Conservation (phyloP, 345 rosid species). For the Eucalyptus sp. region DNA sequence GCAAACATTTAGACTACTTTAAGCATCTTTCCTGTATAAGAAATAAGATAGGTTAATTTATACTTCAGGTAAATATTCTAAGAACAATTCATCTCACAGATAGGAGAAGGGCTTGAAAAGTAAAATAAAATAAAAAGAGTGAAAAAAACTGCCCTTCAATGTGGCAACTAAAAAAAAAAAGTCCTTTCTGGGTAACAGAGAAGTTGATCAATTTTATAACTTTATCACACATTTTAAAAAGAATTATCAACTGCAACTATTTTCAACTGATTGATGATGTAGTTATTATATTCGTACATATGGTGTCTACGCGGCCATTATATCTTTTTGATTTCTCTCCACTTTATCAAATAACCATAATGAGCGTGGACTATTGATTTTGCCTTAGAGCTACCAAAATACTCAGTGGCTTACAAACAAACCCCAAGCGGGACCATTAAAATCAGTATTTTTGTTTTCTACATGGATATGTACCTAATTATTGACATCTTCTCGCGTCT, state of each 20-base stretch:
- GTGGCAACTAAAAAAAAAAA: neutral
- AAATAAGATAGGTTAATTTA: neutral
- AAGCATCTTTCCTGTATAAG: neutral
- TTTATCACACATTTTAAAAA: neutral
- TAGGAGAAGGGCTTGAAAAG: neutral
- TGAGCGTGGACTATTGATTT: neutral
- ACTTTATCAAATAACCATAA: neutral
- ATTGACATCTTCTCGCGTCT: neutral
- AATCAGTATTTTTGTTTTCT: neutral
- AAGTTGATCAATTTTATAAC: neutral
- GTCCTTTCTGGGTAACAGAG: neutral
- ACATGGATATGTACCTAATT: neutral
- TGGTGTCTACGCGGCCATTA: neutral
- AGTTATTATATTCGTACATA: neutral
- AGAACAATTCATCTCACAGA: neutral
- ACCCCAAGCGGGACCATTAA: neutral
- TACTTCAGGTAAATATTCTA: neutral
- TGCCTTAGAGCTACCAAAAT: neutral
- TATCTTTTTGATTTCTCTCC: neutral
- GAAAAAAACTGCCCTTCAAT: neutral
- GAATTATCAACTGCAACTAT: neutral
- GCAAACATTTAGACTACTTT: neutral
- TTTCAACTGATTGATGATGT: neutral
- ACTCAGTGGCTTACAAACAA: neutral
- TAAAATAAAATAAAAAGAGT: neutral